Percentiles rank a stretch among this genome's conserved stretches.
phyloP scores from a whole-genome alignment of 768 basidiomycete genomes.

The Leccinellum albellum region DNA sequence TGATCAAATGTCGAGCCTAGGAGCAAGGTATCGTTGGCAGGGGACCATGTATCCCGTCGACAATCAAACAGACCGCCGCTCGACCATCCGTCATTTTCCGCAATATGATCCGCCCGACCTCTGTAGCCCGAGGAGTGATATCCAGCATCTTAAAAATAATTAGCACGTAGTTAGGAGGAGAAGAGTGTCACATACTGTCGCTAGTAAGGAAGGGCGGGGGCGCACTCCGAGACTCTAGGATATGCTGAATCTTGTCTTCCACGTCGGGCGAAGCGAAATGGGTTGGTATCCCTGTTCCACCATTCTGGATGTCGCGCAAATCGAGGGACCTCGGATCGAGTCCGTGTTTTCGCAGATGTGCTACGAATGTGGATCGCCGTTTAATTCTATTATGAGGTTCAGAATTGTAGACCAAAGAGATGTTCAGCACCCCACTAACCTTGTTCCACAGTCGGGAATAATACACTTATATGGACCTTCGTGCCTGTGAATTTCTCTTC shows the following conservation, averaged over 20 bases:
- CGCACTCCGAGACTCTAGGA: conserved; percentile 4
- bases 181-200: conserved; percentile 13
- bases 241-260: not conserved
- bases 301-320: conserved; percentile 20
- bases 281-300: conserved; percentile 7
- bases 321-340: conserved; percentile 24
- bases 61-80: conserved; percentile 2
- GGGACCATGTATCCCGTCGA: conserved; percentile 2
- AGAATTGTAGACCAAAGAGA: not conserved
- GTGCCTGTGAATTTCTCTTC: conserved; percentile 52
- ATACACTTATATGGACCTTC: conserved; percentile 46
- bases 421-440: conserved; percentile 28
- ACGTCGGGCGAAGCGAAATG: conserved; percentile 1
- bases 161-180: not conserved
- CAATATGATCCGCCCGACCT: not conserved
- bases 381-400: conserved; percentile 47
- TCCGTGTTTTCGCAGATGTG: conserved; percentile 52
- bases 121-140: not conserved
- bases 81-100: conserved; percentile 3
- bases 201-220: conserved; percentile 4
- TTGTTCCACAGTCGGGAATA: conserved; percentile 42
- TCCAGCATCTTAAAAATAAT: conserved; percentile 13
- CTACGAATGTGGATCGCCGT: conserved; percentile 54
- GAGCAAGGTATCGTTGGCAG: conserved; percentile 1
- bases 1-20: conserved; percentile 4